phyloP scores from a whole-genome alignment of 768 basidiomycete genomes.

The Strobilomyces confusus region DNA sequence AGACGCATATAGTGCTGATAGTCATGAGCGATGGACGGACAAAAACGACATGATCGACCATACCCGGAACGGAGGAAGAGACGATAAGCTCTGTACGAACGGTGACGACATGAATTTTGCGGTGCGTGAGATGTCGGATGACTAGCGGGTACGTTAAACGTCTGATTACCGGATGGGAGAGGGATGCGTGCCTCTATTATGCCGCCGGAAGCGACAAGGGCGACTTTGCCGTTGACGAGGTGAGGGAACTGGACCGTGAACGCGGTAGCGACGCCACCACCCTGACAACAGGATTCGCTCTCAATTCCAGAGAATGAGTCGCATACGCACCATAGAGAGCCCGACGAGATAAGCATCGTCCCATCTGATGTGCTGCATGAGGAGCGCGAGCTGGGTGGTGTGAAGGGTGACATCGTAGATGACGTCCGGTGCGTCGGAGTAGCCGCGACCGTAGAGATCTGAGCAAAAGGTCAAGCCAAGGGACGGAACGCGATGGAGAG shows the following conservation, averaged over 20 bases:
- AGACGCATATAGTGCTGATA: conserved; percentile 49
- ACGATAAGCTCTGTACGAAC: conserved; percentile 60
- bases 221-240: conserved; percentile 60
- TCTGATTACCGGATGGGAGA: neutral
- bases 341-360: conserved; percentile 60
- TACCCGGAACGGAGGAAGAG: conserved; percentile 60
- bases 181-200: conserved; percentile 52
- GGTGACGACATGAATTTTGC: conserved; percentile 78
- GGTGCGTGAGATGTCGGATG: conserved; percentile 65
- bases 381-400: conserved; percentile 74
- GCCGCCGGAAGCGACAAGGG: conserved; percentile 66
- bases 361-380: conserved; percentile 79
- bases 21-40: neutral
- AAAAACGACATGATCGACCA: conserved; percentile 15
- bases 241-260: conserved; percentile 71
- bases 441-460: conserved; percentile 83
- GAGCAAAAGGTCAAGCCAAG: conserved; percentile 2
- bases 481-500: neutral
- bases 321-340: conserved; percentile 61
- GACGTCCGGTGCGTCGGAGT: conserved; percentile 73
- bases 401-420: conserved; percentile 64
- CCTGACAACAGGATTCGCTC: conserved; percentile 38
- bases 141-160: conserved; percentile 32
- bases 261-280: conserved; percentile 68
- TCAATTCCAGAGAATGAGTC: conserved; percentile 1